Base-by-base conservation (phyloP, 78 protist species). In the Dictyostelium brefeldianum region DNA sequence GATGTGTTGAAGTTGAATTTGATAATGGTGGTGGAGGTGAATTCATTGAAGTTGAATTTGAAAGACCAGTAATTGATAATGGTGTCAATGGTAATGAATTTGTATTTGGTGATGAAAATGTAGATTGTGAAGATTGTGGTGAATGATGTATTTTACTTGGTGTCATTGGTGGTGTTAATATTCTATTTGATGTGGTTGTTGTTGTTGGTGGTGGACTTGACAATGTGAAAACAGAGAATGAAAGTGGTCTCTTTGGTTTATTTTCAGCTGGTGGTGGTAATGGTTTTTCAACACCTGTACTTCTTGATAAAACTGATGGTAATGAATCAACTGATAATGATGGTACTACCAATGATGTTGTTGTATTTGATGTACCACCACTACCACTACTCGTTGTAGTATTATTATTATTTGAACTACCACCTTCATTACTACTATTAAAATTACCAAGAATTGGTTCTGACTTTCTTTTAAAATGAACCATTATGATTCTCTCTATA, bases 241-340 rank as follows among this genome's bases (percentile, higher is more conserved):
- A 82, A 5, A 82, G 51, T 29, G 90, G 90, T 69, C 90, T 82
- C 43, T 82, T 82, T 25, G 90, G 90, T 82, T 82, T 82, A 8
- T 50, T 65, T 27, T 70, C 77, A 14, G 31, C n/a, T 65, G 90
- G 90, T 51, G 90, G 90, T 53, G 70, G 80, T 36, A 41, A 5
- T n/a, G 90, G 90, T 70, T 70, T 82, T 7, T 69, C 78, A 10
- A 81, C 41, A 6, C 83, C 83, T 4, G 43, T 56, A 56, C 83
- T 78, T 36, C 59, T 78, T 50, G 81, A 50, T 27, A 77, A 46
- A 20, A 29, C 46, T 27, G 75, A 27, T 9, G 70, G 27, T 2
- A 0, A 10, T 20, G 64, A 7, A 18, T 4, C 15, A 56, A 36
- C 43, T 36, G 43, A 36, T 36, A 36, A 36, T 36, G 43, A 36